phyloP scores from a whole-genome alignment of 495 filamentous ascomycete genomes.

The Wilcoxina mikolae region DNA sequence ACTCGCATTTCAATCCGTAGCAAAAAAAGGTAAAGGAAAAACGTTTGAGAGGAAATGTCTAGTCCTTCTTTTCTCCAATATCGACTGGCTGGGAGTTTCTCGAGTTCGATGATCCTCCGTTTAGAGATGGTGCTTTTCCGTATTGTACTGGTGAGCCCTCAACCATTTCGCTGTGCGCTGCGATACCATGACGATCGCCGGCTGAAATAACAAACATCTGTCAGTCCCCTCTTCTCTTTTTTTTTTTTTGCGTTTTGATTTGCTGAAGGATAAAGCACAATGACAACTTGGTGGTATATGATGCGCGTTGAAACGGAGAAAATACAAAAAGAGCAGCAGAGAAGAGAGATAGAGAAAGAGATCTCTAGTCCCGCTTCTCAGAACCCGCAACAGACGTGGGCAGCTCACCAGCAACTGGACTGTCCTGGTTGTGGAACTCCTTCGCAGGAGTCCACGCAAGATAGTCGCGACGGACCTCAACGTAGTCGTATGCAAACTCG shows the following conservation, averaged over 20 bases:
- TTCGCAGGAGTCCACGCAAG: constrained; percentile 91
- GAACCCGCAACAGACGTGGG: not conserved
- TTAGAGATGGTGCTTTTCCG: not conserved
- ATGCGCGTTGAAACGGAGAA: not conserved
- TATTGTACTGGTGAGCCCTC: constrained; percentile 15
- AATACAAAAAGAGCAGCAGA: not conserved
- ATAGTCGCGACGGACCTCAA: constrained; percentile 94
- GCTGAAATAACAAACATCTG: constrained; percentile 6
- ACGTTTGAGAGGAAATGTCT: not conserved
- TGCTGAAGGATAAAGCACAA: not conserved
- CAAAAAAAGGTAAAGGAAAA: not conserved
- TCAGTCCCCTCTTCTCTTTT: too few relatives aligned
- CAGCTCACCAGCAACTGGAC: not conserved
- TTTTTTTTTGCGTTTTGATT: too few relatives aligned
- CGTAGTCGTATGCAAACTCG: constrained; percentile 98
- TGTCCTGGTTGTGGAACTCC: constrained; percentile 23
- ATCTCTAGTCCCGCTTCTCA: not conserved
- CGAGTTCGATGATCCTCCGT: not conserved
- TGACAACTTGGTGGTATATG: not conserved
- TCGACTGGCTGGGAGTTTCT: too few relatives aligned
- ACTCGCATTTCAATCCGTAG: not conserved
- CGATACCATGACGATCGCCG: constrained; percentile 35
- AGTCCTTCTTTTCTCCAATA: constrained; percentile 1
- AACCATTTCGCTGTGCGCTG: constrained; percentile 29
- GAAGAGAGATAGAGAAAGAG: not conserved